Evolutionary conservation across 139 green algal genomes (phyloP).

Genomic region (Tetraselmis chui): DNA sequence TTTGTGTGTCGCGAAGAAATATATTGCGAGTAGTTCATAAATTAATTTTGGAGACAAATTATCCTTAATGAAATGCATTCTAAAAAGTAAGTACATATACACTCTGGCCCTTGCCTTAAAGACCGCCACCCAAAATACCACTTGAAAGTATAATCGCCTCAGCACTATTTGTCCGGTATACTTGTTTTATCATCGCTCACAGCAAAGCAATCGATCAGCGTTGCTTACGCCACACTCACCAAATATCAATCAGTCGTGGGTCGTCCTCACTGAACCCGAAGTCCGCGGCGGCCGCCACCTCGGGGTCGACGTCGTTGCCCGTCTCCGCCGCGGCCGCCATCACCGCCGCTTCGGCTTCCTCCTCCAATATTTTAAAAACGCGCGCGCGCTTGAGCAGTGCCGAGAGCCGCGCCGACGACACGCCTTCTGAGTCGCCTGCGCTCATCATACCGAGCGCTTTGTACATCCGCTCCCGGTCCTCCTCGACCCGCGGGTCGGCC

Average conservation of each 20-base stretch:
- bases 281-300: neutral
- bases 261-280: neutral
- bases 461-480: neutral
- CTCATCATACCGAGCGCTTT: neutral
- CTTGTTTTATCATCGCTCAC: too few relatives aligned
- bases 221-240: too few relatives aligned
- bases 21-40: too few relatives aligned
- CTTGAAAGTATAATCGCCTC: too few relatives aligned
- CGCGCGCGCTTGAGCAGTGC: neutral
- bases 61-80: too few relatives aligned
- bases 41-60: too few relatives aligned
- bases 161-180: too few relatives aligned
- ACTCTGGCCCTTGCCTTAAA: too few relatives aligned
- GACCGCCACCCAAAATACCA: too few relatives aligned
- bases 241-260: neutral
- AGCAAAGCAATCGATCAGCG: too few relatives aligned
- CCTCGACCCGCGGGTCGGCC: neutral
- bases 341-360: neutral
- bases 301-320: neutral
- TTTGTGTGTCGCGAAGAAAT: too few relatives aligned
- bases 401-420: neutral
- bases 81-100: too few relatives aligned
- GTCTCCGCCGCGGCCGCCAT: neutral
- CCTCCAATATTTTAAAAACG: neutral
- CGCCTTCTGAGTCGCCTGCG: neutral